Base-by-base conservation (phyloP, 768 basidiomycete species). In the Podaxis rugospora region DNA sequence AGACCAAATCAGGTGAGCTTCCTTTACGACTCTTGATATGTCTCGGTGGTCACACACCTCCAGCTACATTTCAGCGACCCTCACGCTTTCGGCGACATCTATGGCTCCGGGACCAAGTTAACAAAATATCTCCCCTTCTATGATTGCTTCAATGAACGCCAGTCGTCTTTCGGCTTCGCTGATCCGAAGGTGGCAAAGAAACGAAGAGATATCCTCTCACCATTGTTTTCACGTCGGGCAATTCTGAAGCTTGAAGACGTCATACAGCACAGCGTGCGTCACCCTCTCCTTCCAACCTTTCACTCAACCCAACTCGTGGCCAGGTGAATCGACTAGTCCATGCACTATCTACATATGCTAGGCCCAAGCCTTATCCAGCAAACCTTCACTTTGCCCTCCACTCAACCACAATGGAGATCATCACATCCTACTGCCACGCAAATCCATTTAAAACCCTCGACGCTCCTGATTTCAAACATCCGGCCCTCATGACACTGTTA, bases 51-150 rank as follows among this genome's bases (percentile, higher is more conserved):
- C 14, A 46, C 51, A 7, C 14, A n/a, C 47, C 13, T 23, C 49
- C 36, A 44, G 78, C 66, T 78, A 25, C 77, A 76, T 54, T 79
- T 78, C 68, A 67, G 61, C 35, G 69, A 72, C 23, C 70, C 72
- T 5, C 51, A 64, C n/a, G 76, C 71, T 7, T 77, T 70, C 61
- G 63, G 63, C 18, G 72, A 74, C 28, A 76, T 78, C 36, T 76
- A 78, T 61, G 65, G 62, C 4, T 35, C 63, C 1, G 58, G 65
- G 4, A 64, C 59, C 21, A 69, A 62, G 13, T 71, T 73, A 39
- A 66, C 66, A 23, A 75, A 77, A 51, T 69, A 71, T 36, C 58
- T 64, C 1, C 42, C 25, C 5, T 70, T 74, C 49, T 74, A 72
- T 56, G 56, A 65, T n/a, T 61, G 61, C 11, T 70, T 72, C 49